Base-by-base conservation (phyloP, 305 asterid genomes). In the Plantago coronopus region DNA sequence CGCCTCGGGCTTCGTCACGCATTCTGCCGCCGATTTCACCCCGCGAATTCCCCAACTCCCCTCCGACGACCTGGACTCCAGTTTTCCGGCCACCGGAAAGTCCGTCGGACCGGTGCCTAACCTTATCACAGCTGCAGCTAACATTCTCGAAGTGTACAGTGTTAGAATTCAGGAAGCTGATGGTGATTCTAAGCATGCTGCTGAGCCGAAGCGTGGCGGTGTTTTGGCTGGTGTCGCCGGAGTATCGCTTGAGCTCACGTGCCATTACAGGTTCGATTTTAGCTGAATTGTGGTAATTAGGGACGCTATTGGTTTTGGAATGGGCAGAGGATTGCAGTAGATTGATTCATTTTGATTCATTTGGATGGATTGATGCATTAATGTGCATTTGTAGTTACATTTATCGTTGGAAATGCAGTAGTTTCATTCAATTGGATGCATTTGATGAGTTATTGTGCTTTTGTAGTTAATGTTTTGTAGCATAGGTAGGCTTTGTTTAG, bases 1-100 rank as follows among this genome's bases (percentile, higher is more conserved):
- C 42, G 91, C 91, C 23, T 62, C 98, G 42, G 98, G 97, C 16
- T 91, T 83, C 78, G 73, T 91, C 57, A 83, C 95, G 47, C 91
- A 83, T 62, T 84, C 94, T 59, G 71, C 81, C 66, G 71, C 85
- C 48, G 89, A 80, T 53, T 78, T 65, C 70, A 51, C 81, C 54
- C 80, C 86, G 2, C 83, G 76, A 56, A 71, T 79, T 22, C 54
- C 85, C 14, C 68, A 73, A 18, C 65, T 79, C 70, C 48, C 76
- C 59, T 71, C 82, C 59, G 91, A 77, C 45, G 95, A 83, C 67
- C 54, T 83, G 69, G 96, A 83, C 58, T 73, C 91, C 20, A 95
- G 79, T 27, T 86, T 83, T 85, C 61, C 84, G 16, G 19, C 82
- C 17, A 60, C 85, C 66, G 61, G 69, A 61, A 84, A 78, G 72